These are phyloP conservation scores for Liriodendron chinense DNA, from an alignment of 164 flowering plant species.

Conservation along the genomic window DNA sequence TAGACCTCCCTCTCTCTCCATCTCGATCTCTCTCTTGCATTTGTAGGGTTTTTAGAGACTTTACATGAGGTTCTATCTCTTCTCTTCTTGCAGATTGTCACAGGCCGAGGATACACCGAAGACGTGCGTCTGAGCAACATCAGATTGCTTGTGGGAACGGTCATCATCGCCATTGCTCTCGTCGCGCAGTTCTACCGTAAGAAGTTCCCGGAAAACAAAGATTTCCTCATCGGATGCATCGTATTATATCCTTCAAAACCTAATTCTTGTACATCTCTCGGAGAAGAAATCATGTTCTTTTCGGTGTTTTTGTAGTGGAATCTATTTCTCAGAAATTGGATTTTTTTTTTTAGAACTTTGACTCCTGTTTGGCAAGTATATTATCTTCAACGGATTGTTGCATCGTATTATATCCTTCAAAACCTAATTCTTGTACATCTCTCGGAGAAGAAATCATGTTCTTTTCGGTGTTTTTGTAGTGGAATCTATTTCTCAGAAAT, in stretches of 20 bases:
- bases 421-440: not conserved
- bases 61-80: not conserved
- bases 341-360: conserved; percentile 29
- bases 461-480: too few relatives aligned
- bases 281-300: too few relatives aligned
- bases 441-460: too few relatives aligned
- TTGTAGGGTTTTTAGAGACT: too few relatives aligned
- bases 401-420: conserved; percentile 91
- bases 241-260: conserved; percentile 68
- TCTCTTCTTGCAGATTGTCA: conserved; percentile 54
- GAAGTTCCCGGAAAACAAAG: conserved; percentile 83
- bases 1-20: too few relatives aligned
- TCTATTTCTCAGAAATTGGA: too few relatives aligned
- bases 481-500: too few relatives aligned
- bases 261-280: not conserved
- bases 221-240: conserved; percentile 79
- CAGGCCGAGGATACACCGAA: conserved; percentile 65
- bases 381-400: conserved; percentile 55
- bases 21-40: too few relatives aligned
- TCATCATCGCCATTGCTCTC: conserved; percentile 70
- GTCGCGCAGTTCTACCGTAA: conserved; percentile 87
- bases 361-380: conserved; percentile 55
- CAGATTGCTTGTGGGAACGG: conserved; percentile 54
- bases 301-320: too few relatives aligned
- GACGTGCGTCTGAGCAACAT: conserved; percentile 80